phyloP scores from a whole-genome alignment of 2,329 filamentous ascomycete genomes.

The Huntiella savannae region DNA sequence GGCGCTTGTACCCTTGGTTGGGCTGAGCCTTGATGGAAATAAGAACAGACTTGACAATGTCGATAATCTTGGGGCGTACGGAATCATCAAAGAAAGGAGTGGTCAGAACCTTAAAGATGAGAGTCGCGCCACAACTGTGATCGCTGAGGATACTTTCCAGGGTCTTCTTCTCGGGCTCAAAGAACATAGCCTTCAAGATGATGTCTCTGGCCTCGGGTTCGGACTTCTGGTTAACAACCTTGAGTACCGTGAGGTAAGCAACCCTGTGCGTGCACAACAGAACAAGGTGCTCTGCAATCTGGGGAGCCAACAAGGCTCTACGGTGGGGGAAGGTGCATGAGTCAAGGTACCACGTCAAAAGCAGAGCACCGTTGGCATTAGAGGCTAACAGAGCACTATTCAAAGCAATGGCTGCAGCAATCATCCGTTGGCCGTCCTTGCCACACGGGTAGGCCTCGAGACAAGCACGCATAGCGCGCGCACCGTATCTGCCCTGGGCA shows the following conservation, averaged over 20 bases:
- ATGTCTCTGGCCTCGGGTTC: conserved; percentile 82
- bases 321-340: conserved; percentile 90
- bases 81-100: conserved; percentile 93
- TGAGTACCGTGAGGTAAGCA: conserved; percentile 87
- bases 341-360: conserved; percentile 94
- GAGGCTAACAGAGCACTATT: conserved; percentile 93
- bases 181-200: conserved; percentile 81
- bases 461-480: conserved; percentile 89
- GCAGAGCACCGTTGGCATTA: conserved; percentile 81
- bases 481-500: conserved; percentile 80
- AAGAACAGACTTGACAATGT: conserved; percentile 80
- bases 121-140: conserved; percentile 75
- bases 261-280: conserved; percentile 98
- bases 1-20: conserved; percentile 86
- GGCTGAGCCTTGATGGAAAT: conserved; percentile 82
- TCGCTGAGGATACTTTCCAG: conserved; percentile 83
- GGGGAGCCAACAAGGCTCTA: conserved; percentile 76
- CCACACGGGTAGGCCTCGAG: conserved; percentile 88
- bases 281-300: conserved; percentile 79
- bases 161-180: conserved; percentile 67
- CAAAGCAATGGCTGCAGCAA: conserved; percentile 85
- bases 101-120: conserved; percentile 97
- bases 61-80: conserved; percentile 71
- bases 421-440: conserved; percentile 87
- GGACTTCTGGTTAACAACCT: conserved; percentile 95